Conservation (phyloP, 1,139 yeast species). For the Saccharomyces pastorianus region DNA sequence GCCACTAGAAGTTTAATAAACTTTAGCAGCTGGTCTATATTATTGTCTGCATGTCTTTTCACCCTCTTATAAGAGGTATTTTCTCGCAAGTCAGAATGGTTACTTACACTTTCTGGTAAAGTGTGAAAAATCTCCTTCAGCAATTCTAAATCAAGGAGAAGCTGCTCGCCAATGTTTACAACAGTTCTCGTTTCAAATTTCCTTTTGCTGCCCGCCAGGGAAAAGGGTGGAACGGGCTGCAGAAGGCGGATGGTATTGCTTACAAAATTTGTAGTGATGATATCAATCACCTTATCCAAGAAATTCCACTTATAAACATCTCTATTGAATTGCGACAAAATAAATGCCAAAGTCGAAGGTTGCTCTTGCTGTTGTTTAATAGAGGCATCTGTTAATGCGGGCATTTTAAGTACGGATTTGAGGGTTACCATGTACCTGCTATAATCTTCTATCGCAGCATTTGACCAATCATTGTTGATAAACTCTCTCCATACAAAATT, state of each 20-base stretch:
- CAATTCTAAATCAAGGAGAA: conserved; percentile 60
- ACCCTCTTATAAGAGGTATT: conserved; percentile 21
- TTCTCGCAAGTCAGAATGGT: conserved; percentile 12
- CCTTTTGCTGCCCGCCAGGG: conserved; percentile 14
- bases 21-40: conserved; percentile 15
- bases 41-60: conserved; percentile 22
- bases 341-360: conserved; percentile 29
- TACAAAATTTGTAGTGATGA: conserved; percentile 50
- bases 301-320: conserved; percentile 66
- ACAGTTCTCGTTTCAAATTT: conserved; percentile 44
- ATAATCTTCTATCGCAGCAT: conserved; percentile 57
- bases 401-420: conserved; percentile 39
- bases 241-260: conserved; percentile 46
- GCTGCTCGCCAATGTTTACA: conserved; percentile 71
- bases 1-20: conserved; percentile 25
- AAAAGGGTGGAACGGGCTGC: conserved; percentile 25
- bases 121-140: conserved; percentile 46
- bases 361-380: conserved; percentile 5
- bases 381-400: conserved; percentile 30
- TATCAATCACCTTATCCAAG: conserved; percentile 69
- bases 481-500: conserved; percentile 80
- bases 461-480: conserved; percentile 69
- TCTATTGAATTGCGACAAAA: conserved; percentile 56
- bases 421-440: conserved; percentile 62
- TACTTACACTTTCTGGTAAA: conserved; percentile 17